Base-by-base conservation (phyloP, 306 rosid species). In the Gleditsia sinensis region DNA sequence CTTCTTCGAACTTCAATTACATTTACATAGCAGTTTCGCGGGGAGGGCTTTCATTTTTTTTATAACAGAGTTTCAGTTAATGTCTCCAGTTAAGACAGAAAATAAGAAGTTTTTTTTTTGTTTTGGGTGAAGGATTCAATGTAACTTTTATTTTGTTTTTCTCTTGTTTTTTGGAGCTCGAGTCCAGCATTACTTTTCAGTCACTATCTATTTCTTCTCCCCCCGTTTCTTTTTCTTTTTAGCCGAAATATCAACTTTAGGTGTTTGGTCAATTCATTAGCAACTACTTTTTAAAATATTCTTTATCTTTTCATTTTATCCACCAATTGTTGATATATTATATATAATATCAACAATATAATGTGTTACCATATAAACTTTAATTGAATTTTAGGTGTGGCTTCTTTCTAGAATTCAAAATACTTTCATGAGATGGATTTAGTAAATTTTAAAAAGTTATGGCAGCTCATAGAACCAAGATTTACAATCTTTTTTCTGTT, bases 241-340 rank as follows among this genome's bases (percentile, higher is more conserved):
- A 6, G 6, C 3, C 5, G 27, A 19, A 11, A 13, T 21, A 7
- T 51, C 9, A 34, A 36, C 23, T 9, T 51, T 24, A 24, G 40
- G 54, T 23, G 37, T 69, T 69, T 21, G 50, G 63, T 69, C 75
- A 51, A 51, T 14, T 53, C 10, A 36, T 13, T 32, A 69, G 3
- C 75, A 34, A 20, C 59, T 11, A 42, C 54, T 40, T 37, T 37
- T 36, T 60, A 17, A 1, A 0, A 8, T 60, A 2, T 19, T 60
- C 14, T 17, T 25, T 14, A 6, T 62, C 10, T 19, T 20, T 36
- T 34, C 1, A 16, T 20, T 3, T 25, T 12, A 13, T 27, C 32
- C n/a, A n/a, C n/a, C n/a, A n/a, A n/a, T n/a, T n/a, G n/a, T n/a
- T n/a, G n/a, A n/a, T 49, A 21, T 17, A 17, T 12, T 68, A 30